Evolutionary conservation across 2,329 filamentous ascomycete genomes (phyloP), one percentile per base, ranked within the genome.

Genomic region (Penicillium nordicum): DNA sequence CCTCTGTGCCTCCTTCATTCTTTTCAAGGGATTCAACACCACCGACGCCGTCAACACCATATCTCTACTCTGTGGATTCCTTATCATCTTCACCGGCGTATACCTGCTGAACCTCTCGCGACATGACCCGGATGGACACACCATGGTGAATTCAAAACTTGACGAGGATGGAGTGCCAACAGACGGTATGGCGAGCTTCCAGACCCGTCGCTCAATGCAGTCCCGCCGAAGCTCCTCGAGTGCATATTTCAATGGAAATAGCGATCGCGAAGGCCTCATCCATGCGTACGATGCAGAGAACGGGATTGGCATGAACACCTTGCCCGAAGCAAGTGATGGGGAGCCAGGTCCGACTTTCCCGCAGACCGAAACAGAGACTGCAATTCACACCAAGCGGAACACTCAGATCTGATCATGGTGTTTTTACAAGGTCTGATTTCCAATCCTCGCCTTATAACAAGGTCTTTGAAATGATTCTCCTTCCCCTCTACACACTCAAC

Each of bases 61-160:
- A 56, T 97, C 93, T 4, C 83, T 97, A 14, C 83, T 97, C 50
- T 93, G 89, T 72, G 93, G 93, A 57, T 97, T 97, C 78, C 84
- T 97, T 57, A 86, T 94, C 63, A 97, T 96, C 58, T 97, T 97
- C 73, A 89, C 92, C 3, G 93, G 93, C 29, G 93, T 97, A 51
- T 97, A 97, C 75, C 84, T 97, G 6, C 84, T 97, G 65, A 97
- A 97, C 70, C 85, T 99, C n/a, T 97, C 93, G 0, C 88, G 94
- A 68, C 84, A 87, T 63, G 94, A 99, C 69, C 92, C 94, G 1
- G 87, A 96, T 68, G 92, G 92, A 50, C 85, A 82, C 56, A 84
- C 82, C 57, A 73, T 88, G 62, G 79, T 89, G 36, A 82, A 84
- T 51, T 83, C 84, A 52, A 86, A 77, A 41, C 57, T 71, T 44